Conservation (phyloP, 1,284 basidiomycete genomes). For the Trichosporon coremiiforme region DNA sequence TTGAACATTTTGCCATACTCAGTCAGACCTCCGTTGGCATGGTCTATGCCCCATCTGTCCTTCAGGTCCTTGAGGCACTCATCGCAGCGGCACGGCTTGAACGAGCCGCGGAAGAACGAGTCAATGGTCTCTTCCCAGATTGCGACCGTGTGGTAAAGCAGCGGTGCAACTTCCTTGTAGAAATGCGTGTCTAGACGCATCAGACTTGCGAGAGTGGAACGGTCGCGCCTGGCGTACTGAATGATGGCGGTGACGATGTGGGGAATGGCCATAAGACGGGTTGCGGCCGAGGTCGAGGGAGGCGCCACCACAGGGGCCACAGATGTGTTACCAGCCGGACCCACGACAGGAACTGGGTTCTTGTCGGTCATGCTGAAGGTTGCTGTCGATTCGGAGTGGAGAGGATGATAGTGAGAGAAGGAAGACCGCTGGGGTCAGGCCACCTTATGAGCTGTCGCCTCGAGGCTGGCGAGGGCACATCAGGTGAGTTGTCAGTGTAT, state of each 20-base stretch:
- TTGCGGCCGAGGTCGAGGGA: not conserved
- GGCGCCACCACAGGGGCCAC: no score
- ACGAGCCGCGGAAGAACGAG: slow-evolving; percentile 8
- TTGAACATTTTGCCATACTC: not conserved
- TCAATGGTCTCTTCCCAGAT: slow-evolving; percentile 21
- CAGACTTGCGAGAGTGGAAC: slow-evolving; percentile 23
- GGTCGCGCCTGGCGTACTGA: slow-evolving; percentile 21
- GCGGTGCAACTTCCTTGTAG: slow-evolving; percentile 21
- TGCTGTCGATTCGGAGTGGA: not conserved
- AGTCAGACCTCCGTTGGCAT: not conserved
- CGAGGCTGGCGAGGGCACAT: not conserved
- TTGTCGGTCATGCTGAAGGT: not conserved
- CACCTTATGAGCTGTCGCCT: not conserved
- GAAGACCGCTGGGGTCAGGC: not conserved
- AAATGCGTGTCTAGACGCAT: slow-evolving; percentile 29
- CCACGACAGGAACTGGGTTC: not conserved
- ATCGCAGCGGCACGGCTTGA: not conserved
- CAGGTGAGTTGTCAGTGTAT: not conserved
- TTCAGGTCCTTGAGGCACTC: not conserved
- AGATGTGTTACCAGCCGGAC: not conserved
- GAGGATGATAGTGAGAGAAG: not conserved
- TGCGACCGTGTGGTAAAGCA: slow-evolving; percentile 27
- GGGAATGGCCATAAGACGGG: slow-evolving; percentile 10
- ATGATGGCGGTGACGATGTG: slow-evolving; percentile 25
- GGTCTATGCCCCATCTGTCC: not conserved